Conservation (phyloP, 805 yeast genomes). For the Barnettozyma wickerhamii region DNA sequence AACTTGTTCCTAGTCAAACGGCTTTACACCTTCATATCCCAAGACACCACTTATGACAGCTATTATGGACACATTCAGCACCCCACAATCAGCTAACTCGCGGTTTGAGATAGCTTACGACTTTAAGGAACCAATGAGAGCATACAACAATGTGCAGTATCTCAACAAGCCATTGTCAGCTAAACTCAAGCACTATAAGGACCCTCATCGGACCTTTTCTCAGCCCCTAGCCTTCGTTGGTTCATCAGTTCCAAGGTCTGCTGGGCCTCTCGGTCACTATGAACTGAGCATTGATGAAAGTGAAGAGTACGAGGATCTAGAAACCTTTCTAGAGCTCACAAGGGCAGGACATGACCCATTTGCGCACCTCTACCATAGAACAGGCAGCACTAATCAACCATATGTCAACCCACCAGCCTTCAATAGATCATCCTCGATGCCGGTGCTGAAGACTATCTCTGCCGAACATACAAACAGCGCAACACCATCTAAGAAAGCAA, state of each 20-base stretch:
- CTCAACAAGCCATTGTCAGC: conserved; percentile 6
- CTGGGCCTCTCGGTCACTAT: neutral
- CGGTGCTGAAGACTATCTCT: neutral
- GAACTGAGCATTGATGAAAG: no score
- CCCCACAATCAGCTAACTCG: neutral
- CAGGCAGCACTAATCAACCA: neutral
- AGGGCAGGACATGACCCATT: neutral
- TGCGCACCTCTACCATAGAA: no score
- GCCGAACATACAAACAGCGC: no score
- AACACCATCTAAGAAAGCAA: no score
- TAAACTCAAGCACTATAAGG: conserved; percentile 1
- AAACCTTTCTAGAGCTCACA: neutral
- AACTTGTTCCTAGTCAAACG: neutral
- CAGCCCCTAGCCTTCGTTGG: neutral
- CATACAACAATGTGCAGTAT: conserved; percentile 3
- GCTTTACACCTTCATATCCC: neutral
- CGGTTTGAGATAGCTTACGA: conserved; percentile 7
- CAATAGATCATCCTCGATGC: conserved; percentile 7
- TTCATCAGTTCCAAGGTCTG: neutral
- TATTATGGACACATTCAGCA: neutral
- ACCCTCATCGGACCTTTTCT: conserved; percentile 1
- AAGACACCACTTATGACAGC: neutral
- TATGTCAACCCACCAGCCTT: neutral
- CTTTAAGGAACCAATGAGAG: neutral
- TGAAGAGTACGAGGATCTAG: neutral